These are phyloP conservation scores for Leishmania gerbilli DNA, from an alignment of 208 protist genomes.

Conservation along the genomic window DNA sequence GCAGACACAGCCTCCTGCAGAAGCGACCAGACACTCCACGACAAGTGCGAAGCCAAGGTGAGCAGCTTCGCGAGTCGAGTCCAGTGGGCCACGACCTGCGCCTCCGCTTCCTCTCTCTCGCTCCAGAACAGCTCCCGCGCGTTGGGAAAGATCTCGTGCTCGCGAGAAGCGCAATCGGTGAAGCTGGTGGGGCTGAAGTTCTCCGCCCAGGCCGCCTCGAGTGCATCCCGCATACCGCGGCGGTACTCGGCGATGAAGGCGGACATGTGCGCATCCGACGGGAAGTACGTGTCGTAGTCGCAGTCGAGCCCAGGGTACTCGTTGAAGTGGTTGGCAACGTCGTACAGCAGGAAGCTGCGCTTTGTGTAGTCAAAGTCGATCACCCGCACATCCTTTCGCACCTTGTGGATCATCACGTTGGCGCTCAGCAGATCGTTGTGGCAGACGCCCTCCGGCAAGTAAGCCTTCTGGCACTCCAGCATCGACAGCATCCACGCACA, in stretches of 20 bases:
- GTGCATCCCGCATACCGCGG: constrained; percentile 52
- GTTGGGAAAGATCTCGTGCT: constrained; percentile 47
- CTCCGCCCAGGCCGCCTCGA: constrained; percentile 32
- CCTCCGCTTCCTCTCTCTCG: constrained; percentile 35
- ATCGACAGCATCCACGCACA: constrained; percentile 47
- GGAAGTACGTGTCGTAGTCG: constrained; percentile 85
- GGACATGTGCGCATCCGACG: constrained; percentile 66
- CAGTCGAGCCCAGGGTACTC: constrained; percentile 92
- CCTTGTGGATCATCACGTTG: constrained; percentile 86
- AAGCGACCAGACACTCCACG: constrained; percentile 87
- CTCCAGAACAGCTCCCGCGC: constrained; percentile 59
- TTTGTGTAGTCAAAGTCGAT: constrained; percentile 95
- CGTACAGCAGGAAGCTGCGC: constrained; percentile 87
- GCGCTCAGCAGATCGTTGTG: constrained; percentile 93
- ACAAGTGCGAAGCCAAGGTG: constrained; percentile 80
- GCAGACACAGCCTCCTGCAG: constrained; percentile 88
- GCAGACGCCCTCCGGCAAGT: constrained; percentile 74
- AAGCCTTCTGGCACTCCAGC: constrained; percentile 29
- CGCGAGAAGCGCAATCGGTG: constrained; percentile 1
- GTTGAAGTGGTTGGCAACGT: constrained; percentile 93
- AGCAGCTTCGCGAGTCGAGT: constrained; percentile 72
- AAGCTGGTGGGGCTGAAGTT: neutral
- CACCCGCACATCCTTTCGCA: constrained; percentile 58
- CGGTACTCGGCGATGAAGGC: constrained; percentile 81
- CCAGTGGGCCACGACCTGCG: constrained; percentile 37